Percentiles rank a stretch among this genome's conserved stretches.
Evolutionary conservation across 2,329 filamentous ascomycete species (phyloP).

Genomic region (Talaromyces sp.): DNA sequence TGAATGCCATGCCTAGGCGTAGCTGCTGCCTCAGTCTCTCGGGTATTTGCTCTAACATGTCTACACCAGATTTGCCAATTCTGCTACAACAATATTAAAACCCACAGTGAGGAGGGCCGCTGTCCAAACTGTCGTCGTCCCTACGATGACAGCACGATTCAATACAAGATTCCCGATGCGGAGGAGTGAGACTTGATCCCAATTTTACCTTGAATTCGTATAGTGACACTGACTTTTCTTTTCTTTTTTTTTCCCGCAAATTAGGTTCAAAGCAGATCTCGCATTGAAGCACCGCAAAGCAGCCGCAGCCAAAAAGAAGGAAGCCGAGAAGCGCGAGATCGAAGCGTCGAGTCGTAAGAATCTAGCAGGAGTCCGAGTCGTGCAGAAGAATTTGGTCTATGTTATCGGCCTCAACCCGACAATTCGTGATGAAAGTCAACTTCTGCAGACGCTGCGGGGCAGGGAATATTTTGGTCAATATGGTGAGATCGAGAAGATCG

Average conservation of each 20-base stretch:
- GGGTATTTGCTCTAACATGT: constrained; percentile 9
- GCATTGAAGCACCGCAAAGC: constrained; percentile 84
- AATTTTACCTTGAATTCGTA: neutral
- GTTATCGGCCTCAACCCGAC: constrained; percentile 92
- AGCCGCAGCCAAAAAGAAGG: constrained; percentile 85
- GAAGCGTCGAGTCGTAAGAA: constrained; percentile 96
- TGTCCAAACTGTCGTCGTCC: constrained; percentile 96
- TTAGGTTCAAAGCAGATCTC: constrained; percentile 54
- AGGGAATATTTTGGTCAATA: constrained; percentile 97
- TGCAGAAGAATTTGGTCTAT: constrained; percentile 98
- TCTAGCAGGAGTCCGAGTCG: constrained; percentile 88
- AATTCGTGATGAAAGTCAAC: constrained; percentile 81
- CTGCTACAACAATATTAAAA: constrained; percentile 99
- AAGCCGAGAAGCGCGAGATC: constrained; percentile 92
- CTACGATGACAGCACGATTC: constrained; percentile 95
- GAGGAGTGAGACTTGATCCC: constrained; percentile 75
- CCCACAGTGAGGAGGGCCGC: constrained; percentile 87
- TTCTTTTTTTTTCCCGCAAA: neutral
- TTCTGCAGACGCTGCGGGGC: constrained; percentile 86
- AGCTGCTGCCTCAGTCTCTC: neutral
- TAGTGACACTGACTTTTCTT: neutral
- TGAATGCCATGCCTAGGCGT: neutral
- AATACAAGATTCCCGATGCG: constrained; percentile 91
- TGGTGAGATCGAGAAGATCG: constrained; percentile 97
- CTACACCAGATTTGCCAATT: constrained; percentile 87